A percentile compares a stretch with the other conserved stretches of the same genome.
phyloP scores from a whole-genome alignment of 495 filamentous ascomycete genomes.

The Hypoxylon perforatum region DNA sequence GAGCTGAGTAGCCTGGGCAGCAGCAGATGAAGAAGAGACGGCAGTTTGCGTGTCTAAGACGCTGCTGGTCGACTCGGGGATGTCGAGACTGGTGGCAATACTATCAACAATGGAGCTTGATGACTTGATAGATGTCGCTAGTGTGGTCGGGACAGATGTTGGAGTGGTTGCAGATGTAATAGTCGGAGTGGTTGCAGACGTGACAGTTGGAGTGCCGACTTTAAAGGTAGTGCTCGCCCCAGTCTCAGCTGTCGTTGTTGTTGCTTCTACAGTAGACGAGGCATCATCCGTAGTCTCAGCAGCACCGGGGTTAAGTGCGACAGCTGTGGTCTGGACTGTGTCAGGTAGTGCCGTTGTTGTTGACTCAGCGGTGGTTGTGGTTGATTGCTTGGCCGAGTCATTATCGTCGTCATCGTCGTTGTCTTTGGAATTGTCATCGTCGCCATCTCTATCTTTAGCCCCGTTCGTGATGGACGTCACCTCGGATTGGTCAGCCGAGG shows the following conservation, averaged over 20 bases:
- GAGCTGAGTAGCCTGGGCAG: conserved; percentile 11
- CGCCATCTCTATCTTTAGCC: conserved; percentile 2
- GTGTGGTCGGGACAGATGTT: conserved; percentile 41
- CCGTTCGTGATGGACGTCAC: conserved; percentile 13
- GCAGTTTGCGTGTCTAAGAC: conserved; percentile 7
- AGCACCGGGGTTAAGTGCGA: conserved; percentile 26
- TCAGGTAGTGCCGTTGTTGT: conserved; percentile 24
- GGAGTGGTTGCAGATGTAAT: conserved; percentile 6
- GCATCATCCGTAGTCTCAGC: conserved; percentile 14
- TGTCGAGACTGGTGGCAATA: conserved; percentile 37
- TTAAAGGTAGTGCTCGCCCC: conserved; percentile 26
- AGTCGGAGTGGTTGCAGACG: neutral
- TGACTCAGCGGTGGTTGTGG: conserved; percentile 2
- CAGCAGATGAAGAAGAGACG: conserved; percentile 1
- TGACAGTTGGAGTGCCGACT: conserved; percentile 3
- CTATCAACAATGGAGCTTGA: conserved; percentile 37
- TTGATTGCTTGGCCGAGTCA: conserved; percentile 9
- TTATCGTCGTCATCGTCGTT: conserved; percentile 22
- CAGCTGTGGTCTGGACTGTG: conserved; percentile 26
- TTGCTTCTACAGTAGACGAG: neutral
- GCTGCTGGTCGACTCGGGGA: conserved; percentile 31
- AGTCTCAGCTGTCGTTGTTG: conserved; percentile 24
- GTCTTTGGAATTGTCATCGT: neutral
- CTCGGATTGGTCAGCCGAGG: conserved; percentile 6
- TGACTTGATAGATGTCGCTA: conserved; percentile 35